A percentile compares a stretch with the other conserved stretches of the same genome.
These are phyloP conservation scores for Globisporangium recalcitrans DNA, from an alignment of 352 stramenopile species.

Conservation along the genomic window DNA sequence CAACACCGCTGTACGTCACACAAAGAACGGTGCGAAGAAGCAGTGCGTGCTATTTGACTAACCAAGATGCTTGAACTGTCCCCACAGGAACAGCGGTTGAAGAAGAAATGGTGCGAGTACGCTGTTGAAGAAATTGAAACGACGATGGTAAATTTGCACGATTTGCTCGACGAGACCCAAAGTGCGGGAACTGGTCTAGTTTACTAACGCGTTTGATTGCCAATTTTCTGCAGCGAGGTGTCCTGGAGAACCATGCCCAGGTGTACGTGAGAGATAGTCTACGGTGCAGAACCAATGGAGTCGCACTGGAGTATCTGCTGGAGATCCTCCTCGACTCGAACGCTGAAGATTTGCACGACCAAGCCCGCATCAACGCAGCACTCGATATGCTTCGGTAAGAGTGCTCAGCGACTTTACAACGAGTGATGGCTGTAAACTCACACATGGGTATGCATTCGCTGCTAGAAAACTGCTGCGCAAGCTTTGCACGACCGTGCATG, in stretches of 20 bases:
- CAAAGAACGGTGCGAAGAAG: not conserved
- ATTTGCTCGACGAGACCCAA: not conserved
- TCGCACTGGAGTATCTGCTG: conserved; percentile 9
- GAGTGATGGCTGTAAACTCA: not conserved
- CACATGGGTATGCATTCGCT: not conserved
- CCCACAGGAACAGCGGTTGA: conserved; percentile 4
- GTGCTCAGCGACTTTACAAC: not conserved
- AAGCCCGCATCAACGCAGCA: not conserved
- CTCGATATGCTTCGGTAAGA: conserved; percentile 11
- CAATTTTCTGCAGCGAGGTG: not conserved
- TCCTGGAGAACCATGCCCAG: not conserved
- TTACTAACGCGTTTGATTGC: not conserved
- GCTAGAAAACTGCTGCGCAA: conserved; percentile 8
- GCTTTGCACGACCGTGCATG: conserved; percentile 7
- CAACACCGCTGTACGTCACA: not conserved
- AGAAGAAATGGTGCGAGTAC: conserved; percentile 11
- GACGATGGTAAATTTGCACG: conserved; percentile 5
- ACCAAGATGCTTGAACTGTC: not conserved
- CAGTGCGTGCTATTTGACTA: not conserved
- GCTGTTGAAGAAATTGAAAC: conserved; percentile 12
- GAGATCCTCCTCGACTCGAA: conserved; percentile 5
- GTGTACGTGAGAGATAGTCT: not conserved
- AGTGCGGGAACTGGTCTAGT: not conserved
- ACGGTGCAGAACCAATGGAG: conserved; percentile 3
- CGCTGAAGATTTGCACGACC: not conserved